These are phyloP conservation scores for Glycyrrhiza uralensis DNA, from an alignment of 306 rosid species.

Conservation along the genomic window DNA sequence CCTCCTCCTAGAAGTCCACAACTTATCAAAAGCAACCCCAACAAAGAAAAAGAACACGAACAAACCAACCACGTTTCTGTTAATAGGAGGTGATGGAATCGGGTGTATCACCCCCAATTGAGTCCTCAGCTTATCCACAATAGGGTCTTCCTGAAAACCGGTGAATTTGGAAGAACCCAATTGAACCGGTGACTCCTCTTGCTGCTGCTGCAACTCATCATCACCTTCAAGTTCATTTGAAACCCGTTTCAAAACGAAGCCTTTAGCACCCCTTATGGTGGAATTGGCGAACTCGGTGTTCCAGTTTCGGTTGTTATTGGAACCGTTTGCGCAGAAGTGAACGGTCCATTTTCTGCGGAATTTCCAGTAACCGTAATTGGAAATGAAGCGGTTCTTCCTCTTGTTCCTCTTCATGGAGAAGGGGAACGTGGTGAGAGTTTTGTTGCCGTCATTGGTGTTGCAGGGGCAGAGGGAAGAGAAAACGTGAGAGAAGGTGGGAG, in stretches of 20 bases:
- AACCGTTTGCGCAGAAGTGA: slow-evolving; percentile 35
- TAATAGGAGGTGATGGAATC: slow-evolving; percentile 85
- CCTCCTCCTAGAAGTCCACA: slow-evolving; percentile 80
- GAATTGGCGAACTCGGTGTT: slow-evolving; percentile 41
- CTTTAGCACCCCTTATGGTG: slow-evolving; percentile 38
- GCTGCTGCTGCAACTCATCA: slow-evolving; percentile 23
- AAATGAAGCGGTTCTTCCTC: slow-evolving; percentile 35
- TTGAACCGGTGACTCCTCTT: slow-evolving; percentile 46
- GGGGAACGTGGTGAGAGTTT: background rate
- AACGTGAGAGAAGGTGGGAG: slow-evolving; percentile 45
- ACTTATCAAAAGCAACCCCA: slow-evolving; percentile 79
- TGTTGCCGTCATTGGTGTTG: background rate
- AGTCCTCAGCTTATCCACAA: slow-evolving; percentile 87
- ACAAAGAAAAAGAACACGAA: slow-evolving; percentile 93
- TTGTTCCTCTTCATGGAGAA: slow-evolving; percentile 31
- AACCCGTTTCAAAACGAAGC: slow-evolving; percentile 47
- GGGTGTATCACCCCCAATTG: slow-evolving; percentile 97
- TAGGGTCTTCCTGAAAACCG: slow-evolving; percentile 73
- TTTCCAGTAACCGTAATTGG: slow-evolving; percentile 30
- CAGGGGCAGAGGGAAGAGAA: slow-evolving; percentile 50
- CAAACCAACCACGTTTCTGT: slow-evolving; percentile 67
- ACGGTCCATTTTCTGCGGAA: slow-evolving; percentile 42
- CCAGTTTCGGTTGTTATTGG: slow-evolving; percentile 27
- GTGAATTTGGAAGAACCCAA: slow-evolving; percentile 64
- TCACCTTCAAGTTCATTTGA: slow-evolving; percentile 41